phyloP scores from a whole-genome alignment of 179 eudicot species.

The Silene vulgaris region DNA sequence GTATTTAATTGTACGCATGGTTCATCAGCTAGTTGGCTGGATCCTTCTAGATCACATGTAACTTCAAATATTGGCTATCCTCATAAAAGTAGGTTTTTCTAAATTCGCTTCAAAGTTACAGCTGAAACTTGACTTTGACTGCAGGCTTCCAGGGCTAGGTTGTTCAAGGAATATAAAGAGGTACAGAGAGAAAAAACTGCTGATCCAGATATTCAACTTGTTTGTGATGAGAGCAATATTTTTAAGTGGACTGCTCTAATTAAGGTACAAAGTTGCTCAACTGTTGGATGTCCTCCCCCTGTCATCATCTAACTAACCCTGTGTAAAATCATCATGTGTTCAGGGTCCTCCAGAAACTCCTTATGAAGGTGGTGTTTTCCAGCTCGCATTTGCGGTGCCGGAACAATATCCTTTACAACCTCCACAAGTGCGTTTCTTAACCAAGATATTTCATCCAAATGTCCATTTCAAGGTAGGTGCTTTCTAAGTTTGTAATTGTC shows the following conservation, averaged over 20 bases:
- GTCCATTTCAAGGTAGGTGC: slow-evolving; percentile 83
- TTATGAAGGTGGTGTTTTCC: slow-evolving; percentile 89
- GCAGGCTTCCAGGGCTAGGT: slow-evolving; percentile 90
- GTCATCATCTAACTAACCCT: too few species aligned
- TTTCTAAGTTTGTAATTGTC: slow-evolving; percentile 1
- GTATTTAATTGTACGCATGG: too few species aligned
- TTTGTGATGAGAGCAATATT: slow-evolving; percentile 83
- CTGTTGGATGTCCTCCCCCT: not conserved
- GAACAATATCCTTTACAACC: slow-evolving; percentile 99
- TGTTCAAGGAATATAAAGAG: slow-evolving; percentile 94
- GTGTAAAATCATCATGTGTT: slow-evolving; percentile 1
- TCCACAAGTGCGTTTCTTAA: slow-evolving; percentile 94
- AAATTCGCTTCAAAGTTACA: not conserved
- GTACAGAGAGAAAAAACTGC: slow-evolving; percentile 81
- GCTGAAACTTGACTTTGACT: slow-evolving; percentile 10
- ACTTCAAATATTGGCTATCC: too few species aligned
- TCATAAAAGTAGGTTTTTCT: not conserved
- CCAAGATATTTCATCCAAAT: slow-evolving; percentile 96
- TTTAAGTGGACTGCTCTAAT: slow-evolving; percentile 94
- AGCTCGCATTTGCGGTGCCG: slow-evolving; percentile 94
- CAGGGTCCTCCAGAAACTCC: slow-evolving; percentile 98
- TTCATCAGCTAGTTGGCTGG: too few species aligned
- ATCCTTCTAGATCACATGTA: too few species aligned
- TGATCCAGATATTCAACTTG: slow-evolving; percentile 92
- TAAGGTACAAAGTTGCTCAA: slow-evolving; percentile 41